Conservation (phyloP, 257 asterid species). For the Ajuga chamaepitys region DNA sequence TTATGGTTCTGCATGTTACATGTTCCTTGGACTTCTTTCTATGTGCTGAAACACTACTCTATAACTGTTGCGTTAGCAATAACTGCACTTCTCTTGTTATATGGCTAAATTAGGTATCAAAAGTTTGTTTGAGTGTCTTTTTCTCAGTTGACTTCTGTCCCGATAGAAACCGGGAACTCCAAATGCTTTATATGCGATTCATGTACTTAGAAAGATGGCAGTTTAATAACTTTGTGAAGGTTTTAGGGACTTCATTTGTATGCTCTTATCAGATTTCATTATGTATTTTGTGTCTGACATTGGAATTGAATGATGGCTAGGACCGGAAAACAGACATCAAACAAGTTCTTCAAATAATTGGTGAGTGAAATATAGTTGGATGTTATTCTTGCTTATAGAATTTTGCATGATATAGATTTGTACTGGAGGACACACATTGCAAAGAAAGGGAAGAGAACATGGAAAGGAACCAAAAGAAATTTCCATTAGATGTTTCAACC, state of each 20-base stretch:
- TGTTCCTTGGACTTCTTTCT: background rate
- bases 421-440: background rate
- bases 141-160: background rate
- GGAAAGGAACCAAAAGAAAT: background rate
- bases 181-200: background rate
- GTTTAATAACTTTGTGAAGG: background rate
- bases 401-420: background rate
- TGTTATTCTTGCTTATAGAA: constrained; percentile 1
- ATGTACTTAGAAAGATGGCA: constrained; percentile 3
- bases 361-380: constrained; percentile 38
- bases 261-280: background rate
- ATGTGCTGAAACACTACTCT: background rate
- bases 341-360: constrained; percentile 64
- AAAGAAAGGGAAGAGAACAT: background rate
- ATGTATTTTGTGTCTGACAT: constrained; percentile 22
- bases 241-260: background rate
- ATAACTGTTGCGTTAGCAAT: background rate
- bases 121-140: background rate
- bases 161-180: background rate
- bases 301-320: constrained; percentile 44
- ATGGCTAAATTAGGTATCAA: background rate
- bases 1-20: background rate
- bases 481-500: background rate
- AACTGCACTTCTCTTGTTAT: background rate
- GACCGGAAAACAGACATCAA: constrained; percentile 49